Evolutionary conservation across 202 grass and related monocot genomes (phyloP).

Genomic region (Zizania palustris): DNA sequence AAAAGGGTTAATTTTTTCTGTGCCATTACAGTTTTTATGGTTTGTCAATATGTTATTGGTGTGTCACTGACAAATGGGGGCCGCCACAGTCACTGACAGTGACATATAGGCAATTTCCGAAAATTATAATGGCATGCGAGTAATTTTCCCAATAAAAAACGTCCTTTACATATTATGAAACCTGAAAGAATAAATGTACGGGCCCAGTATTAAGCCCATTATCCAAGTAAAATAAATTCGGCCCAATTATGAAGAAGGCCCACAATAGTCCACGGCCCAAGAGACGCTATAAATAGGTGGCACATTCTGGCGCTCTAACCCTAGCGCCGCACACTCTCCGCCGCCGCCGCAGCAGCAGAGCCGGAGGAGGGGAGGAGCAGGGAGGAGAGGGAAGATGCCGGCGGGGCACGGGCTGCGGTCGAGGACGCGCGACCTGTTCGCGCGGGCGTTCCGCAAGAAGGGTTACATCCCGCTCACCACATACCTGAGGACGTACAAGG

Average conservation of each 20-base stretch:
- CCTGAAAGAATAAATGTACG: no score
- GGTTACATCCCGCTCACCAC: conserved; percentile 87
- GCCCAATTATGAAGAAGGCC: neutral
- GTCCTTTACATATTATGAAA: no score
- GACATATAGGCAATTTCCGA: no score
- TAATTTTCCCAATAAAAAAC: no score
- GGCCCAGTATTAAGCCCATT: neutral
- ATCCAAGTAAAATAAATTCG: neutral
- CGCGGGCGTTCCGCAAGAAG: conserved; percentile 85
- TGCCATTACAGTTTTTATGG: no score
- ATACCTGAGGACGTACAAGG: conserved; percentile 87
- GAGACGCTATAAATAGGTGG: neutral
- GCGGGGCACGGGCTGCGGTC: conserved; percentile 79
- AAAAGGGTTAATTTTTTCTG: no score
- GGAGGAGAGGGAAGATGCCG: conserved; percentile 56
- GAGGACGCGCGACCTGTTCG: conserved; percentile 78
- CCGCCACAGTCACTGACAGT: no score
- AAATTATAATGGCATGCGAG: no score
- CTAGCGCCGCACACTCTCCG: conserved; percentile 45
- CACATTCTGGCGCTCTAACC: neutral
- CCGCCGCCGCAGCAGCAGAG: conserved; percentile 32
- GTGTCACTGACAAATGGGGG: no score
- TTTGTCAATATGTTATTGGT: no score
- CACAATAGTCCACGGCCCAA: conserved; percentile 1
- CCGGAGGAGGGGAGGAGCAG: conserved; percentile 17